Percentiles rank a stretch among this genome's conserved stretches.
Conservation (phyloP, 192 early-diverging fungal species). For the Coemansia guatemalensis region DNA sequence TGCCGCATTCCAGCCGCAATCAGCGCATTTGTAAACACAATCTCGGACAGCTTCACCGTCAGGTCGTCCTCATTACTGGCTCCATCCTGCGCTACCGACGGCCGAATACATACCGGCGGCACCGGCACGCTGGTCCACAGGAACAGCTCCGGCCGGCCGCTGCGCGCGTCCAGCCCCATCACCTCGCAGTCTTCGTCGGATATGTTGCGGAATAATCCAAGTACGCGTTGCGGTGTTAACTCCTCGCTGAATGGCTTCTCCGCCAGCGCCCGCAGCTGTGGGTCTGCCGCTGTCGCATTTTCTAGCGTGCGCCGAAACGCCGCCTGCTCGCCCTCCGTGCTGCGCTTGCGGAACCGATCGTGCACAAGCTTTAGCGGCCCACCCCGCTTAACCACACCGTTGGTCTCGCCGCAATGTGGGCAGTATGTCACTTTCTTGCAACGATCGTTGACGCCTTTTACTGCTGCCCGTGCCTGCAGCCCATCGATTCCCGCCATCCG, state of each 20-base stretch:
- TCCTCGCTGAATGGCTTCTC: conserved; percentile 84
- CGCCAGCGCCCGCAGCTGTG: conserved; percentile 75
- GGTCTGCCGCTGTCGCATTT: conserved; percentile 67
- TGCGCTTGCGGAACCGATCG: conserved; percentile 87
- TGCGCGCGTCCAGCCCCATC: conserved; percentile 82
- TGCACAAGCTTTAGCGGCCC: conserved; percentile 93
- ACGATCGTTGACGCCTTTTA: conserved; percentile 78
- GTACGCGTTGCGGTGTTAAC: conserved; percentile 85
- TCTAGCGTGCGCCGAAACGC: conserved; percentile 75
- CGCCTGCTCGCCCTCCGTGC: conserved; percentile 72
- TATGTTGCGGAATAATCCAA: conserved; percentile 83
- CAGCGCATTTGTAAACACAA: conserved; percentile 84
- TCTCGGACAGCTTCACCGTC: conserved; percentile 93
- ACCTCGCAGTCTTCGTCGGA: conserved; percentile 93
- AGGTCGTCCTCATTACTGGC: conserved; percentile 96
- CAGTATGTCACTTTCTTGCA: conserved; percentile 90
- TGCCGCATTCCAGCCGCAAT: conserved; percentile 57
- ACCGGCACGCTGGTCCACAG: conserved; percentile 95
- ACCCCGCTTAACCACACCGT: conserved; percentile 94
- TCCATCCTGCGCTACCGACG: conserved; percentile 91
- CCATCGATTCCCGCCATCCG: conserved; percentile 80
- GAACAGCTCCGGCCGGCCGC: conserved; percentile 88
- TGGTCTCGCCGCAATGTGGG: conserved; percentile 75
- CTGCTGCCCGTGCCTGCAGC: conserved; percentile 69
- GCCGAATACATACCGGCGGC: conserved; percentile 94